Percentiles rank a stretch among this genome's conserved stretches.
phyloP scores from a whole-genome alignment of 2,329 filamentous ascomycete genomes.

The Ploettnerulaceae sp. region DNA sequence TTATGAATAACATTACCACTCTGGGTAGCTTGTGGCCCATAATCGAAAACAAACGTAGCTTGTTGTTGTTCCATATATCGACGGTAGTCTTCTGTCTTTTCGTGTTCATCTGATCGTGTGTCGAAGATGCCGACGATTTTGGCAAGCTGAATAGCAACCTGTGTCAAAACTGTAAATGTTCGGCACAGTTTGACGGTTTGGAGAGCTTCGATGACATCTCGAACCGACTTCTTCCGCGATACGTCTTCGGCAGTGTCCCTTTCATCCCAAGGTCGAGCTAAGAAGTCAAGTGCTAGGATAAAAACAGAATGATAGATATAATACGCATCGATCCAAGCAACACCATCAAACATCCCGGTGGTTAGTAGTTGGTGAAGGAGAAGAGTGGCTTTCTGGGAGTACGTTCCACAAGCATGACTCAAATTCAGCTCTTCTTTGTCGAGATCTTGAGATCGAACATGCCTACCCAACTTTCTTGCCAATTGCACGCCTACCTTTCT shows the following conservation, averaged over 20 bases:
- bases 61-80: constrained; percentile 25
- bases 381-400: constrained; percentile 22
- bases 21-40: constrained; percentile 10
- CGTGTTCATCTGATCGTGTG: constrained; percentile 12
- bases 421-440: constrained; percentile 27
- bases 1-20: constrained; percentile 18
- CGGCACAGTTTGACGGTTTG: constrained; percentile 28
- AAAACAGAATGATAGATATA: constrained; percentile 31
- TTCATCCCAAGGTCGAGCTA: constrained; percentile 29
- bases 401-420: constrained; percentile 26
- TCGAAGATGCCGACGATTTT: constrained; percentile 33
- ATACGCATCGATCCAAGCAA: constrained; percentile 31
- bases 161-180: constrained; percentile 29
- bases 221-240: constrained; percentile 25
- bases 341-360: constrained; percentile 27
- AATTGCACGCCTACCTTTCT: constrained; percentile 30
- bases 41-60: constrained; percentile 19
- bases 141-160: constrained; percentile 30
- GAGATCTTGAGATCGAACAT: constrained; percentile 27
- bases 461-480: constrained; percentile 26
- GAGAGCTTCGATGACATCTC: constrained; percentile 27
- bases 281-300: constrained; percentile 30
- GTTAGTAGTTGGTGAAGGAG: constrained; percentile 26
- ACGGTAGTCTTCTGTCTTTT: constrained; percentile 20
- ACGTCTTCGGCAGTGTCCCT: constrained; percentile 28